Percentiles rank a stretch among this genome's conserved stretches.
phyloP scores from a whole-genome alignment of 108 stramenopile species.

The Nitzschia sp. region DNA sequence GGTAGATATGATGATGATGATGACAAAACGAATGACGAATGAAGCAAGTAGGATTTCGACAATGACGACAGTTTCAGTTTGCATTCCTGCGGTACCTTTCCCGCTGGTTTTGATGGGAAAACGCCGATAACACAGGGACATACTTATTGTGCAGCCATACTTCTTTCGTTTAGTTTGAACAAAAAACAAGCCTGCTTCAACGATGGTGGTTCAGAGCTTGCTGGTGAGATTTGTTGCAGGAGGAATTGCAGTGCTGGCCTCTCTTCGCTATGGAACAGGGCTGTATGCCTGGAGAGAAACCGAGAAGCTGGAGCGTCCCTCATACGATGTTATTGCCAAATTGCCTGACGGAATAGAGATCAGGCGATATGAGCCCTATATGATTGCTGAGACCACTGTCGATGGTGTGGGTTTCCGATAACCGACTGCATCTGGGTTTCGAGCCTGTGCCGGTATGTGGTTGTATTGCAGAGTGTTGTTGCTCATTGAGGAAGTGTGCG shows the following conservation, averaged over 20 bases:
- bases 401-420: conserved; percentile 45
- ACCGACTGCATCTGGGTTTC: conserved; percentile 43
- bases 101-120: no score
- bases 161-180: no score
- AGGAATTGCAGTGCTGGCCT: conserved; percentile 18
- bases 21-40: no score
- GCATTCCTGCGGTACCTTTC: no score
- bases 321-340: conserved; percentile 42
- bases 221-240: conserved; percentile 22
- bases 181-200: not conserved
- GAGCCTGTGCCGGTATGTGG: conserved; percentile 57
- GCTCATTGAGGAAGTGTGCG: no score
- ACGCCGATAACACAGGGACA: no score
- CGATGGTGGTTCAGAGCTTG: conserved; percentile 3
- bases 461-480: no score
- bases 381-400: conserved; percentile 61
- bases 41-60: not conserved
- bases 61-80: not conserved
- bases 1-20: no score
- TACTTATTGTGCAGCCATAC: no score
- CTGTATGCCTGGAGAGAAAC: conserved; percentile 48
- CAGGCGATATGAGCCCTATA: conserved; percentile 61
- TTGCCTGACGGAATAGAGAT: conserved; percentile 52
- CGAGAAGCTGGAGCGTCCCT: conserved; percentile 54
- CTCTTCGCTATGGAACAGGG: conserved; percentile 47